These are phyloP conservation scores for Chalaropsis thielavioides DNA, from an alignment of 2,329 filamentous ascomycete species.

Conservation along the genomic window DNA sequence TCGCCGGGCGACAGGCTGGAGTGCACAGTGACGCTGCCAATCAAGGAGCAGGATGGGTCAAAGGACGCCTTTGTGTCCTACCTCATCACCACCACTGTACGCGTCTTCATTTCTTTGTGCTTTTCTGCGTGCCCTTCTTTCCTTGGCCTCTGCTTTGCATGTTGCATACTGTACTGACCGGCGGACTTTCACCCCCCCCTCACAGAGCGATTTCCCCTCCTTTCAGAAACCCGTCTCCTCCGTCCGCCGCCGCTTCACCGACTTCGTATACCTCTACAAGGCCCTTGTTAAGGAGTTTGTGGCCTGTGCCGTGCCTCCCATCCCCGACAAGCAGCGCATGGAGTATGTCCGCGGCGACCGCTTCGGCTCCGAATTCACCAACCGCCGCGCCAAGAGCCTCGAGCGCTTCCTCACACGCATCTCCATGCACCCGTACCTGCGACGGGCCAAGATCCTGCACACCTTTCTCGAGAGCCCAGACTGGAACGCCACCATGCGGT, in stretches of 20 bases:
- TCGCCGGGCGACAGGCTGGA: conserved; percentile 46
- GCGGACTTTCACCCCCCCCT: background rate
- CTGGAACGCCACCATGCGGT: conserved; percentile 93
- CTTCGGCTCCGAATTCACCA: conserved; percentile 85
- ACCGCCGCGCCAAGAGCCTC: conserved; percentile 73
- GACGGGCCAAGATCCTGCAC: conserved; percentile 67
- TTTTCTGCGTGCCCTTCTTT: background rate
- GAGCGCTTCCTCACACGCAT: conserved; percentile 81
- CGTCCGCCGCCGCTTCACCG: conserved; percentile 85
- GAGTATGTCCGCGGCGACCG: conserved; percentile 94
- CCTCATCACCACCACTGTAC: conserved; percentile 75
- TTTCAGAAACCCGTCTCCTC: conserved; percentile 70
- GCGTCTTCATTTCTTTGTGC: conserved; percentile 17
- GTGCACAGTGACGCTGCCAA: conserved; percentile 66
- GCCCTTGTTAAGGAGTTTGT: conserved; percentile 76
- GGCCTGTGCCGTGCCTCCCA: conserved; percentile 78
- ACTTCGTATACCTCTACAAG: conserved; percentile 95
- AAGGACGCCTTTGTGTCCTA: conserved; percentile 97
- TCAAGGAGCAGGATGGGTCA: conserved; percentile 92
- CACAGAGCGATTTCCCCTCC: conserved; percentile 78
- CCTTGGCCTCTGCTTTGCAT: background rate
- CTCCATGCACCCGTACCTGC: conserved; percentile 75
- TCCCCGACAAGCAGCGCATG: conserved; percentile 98
- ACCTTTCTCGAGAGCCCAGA: conserved; percentile 84
- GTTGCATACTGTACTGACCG: too few relatives aligned